Base-by-base conservation (phyloP, 768 basidiomycete species). In the Tylopilus subfusipes region DNA sequence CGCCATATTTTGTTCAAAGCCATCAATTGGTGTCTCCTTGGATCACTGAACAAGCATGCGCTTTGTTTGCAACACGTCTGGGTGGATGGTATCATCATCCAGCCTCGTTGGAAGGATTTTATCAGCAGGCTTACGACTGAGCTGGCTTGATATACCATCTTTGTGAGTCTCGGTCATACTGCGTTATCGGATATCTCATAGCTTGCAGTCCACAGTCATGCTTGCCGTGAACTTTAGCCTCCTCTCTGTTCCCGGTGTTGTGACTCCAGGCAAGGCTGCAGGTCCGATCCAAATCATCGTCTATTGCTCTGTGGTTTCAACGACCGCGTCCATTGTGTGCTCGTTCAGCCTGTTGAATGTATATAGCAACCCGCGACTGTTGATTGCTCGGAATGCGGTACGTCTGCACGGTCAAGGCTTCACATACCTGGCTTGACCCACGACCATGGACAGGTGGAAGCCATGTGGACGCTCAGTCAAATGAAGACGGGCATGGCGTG, bases 221-320 rank as follows among this genome's bases (percentile, higher is more conserved):
- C 51, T 61, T 7, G 60, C 60, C 2, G 61, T 61, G 3, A 44
- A 63, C 4, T 36, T 61, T 42, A 53, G 60, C 19, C 55, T 62
- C 27, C 62, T 62, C 2, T 34, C 61, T 14, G 40, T 63, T 3
- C 62, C 61, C 0, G 38, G 48, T 8, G 44, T 63, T 29, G 10
- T 39, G 19, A 29, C 4, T 2, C 5, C 16, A 2, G 18, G 4
- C 19, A 0, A 19, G 1, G 13, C 38, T 1, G 29, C 47, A 0
- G 18, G 24, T 6, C 2, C 16, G n/a, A 55, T 52, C 19, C n/a
- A 56, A 43, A 53, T 56, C 21, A 48, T 53, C 18, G 39, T 60
- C 4, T 63, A 63, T 34, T 56, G 39, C 21, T 40, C 39, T 2
- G 12, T 60, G 9, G 50, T 52, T 27, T 52, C 45, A 2, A 53